phyloP scores from a whole-genome alignment of 371 early-diverging fungal species.

The Syncephalastrum sp. region DNA sequence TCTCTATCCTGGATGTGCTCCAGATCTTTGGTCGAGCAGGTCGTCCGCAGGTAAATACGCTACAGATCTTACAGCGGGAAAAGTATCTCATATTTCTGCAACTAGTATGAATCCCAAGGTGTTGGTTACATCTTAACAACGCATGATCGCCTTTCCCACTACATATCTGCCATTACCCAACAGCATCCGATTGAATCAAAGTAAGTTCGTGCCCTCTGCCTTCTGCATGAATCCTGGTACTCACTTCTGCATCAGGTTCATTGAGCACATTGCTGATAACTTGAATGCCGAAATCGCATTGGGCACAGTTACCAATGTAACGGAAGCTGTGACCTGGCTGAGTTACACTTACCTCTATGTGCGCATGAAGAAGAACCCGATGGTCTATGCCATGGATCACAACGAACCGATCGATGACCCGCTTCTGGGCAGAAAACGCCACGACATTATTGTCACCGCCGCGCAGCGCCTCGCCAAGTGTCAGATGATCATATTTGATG shows the following conservation, averaged over 20 bases:
- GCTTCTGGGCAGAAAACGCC: conserved; percentile 46
- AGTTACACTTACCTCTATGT: conserved; percentile 97
- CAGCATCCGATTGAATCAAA: conserved; percentile 97
- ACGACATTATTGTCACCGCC: conserved; percentile 21
- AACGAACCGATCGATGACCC: conserved; percentile 79
- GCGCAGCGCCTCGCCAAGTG: conserved; percentile 61
- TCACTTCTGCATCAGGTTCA: conserved; percentile 52
- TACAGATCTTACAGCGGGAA: not conserved
- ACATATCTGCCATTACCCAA: conserved; percentile 93
- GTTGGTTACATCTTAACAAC: conserved; percentile 92
- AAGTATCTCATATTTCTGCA: not conserved
- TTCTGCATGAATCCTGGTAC: not conserved
- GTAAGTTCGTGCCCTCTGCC: conserved; percentile 18
- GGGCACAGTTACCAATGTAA: conserved; percentile 90
- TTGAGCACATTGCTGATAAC: conserved; percentile 85
- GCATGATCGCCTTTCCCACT: conserved; percentile 89
- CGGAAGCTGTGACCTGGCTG: conserved; percentile 96
- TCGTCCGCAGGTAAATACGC: conserved; percentile 69
- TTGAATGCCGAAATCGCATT: conserved; percentile 97
- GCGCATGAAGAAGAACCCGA: conserved; percentile 94
- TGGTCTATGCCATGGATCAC: conserved; percentile 87
- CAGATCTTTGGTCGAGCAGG: conserved; percentile 99
- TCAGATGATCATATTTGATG: conserved; percentile 94
- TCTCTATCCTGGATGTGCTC: conserved; percentile 94
- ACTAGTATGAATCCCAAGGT: conserved; percentile 84